Base-by-base conservation (phyloP, 2,329 filamentous ascomycete genomes). In the Monilinia aucupariae region DNA sequence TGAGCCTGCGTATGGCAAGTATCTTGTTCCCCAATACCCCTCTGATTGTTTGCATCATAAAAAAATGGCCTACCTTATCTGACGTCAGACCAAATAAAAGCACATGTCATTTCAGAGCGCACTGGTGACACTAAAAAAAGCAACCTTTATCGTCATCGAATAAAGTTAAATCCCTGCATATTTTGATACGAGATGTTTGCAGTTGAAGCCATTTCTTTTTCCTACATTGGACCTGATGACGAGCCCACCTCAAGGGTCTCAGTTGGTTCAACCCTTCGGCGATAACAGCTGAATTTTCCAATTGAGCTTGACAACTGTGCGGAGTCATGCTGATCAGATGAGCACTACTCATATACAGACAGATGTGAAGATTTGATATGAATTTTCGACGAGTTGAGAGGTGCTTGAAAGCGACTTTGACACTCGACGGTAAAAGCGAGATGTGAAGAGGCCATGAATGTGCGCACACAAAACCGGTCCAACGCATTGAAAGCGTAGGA, bases 401-500 rank as follows among this genome's bases (percentile, higher is more conserved):
- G 27, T 32, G 39, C 53, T 56, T 20, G 20, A 45, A 22, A 25
- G 32, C 12, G 12, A 22, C 1, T 25, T 37, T 12, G 27, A 6
- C 27, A 30, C 27, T 30, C 27, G 6, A 53, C 2, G 17, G 9
- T 15, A 6, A 25, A 25, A 39, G 15, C 1, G 10, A 39, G 12
- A 39, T 39, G n/a, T 25, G 6, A 56, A 12, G 30, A 34, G 48
- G 50, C 58, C 17, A 27, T 9, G 15, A 37, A 56, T 62, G 51
- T 62, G 25, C 43, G 32, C 59, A 47, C 39, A 62, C 59, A 56
- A 54, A 48, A 61, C 30, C 43, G 25, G 17, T 55, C 59, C 67
- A 68, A 62, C 45, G 58, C 62, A 72, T 68, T 64, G 64, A 61
- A 58, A 32, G 59, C 59, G 47, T 34, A 62, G 51, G 41, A 55